These are phyloP conservation scores for Waitea zeae DNA, from an alignment of 1,284 basidiomycete genomes.

Conservation along the genomic window DNA sequence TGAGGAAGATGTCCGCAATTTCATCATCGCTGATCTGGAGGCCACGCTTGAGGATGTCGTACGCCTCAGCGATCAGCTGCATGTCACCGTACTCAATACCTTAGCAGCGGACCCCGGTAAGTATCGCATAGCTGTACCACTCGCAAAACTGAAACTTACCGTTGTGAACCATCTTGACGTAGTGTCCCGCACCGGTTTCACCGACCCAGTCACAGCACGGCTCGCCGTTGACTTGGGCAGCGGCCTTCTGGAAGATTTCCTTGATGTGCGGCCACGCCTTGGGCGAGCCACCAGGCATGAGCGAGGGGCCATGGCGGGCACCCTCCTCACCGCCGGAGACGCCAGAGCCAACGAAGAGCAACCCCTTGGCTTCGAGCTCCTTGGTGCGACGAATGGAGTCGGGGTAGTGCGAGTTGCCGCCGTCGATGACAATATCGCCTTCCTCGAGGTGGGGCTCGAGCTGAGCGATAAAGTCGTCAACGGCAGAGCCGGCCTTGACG, in stretches of 20 bases:
- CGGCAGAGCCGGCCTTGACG: constrained; percentile 77
- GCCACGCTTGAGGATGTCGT: constrained; percentile 96
- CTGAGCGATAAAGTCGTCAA: constrained; percentile 63
- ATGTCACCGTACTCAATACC: constrained; percentile 99
- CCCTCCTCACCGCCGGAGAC: constrained; percentile 99
- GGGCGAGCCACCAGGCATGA: constrained; percentile 96
- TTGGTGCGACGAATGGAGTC: constrained; percentile 91
- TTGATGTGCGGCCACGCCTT: constrained; percentile 96
- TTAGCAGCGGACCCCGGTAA: constrained; percentile 14
- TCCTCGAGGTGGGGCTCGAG: constrained; percentile 54
- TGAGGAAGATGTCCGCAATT: constrained; percentile 78
- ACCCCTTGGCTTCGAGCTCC: constrained; percentile 87
- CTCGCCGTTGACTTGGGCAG: constrained; percentile 90
- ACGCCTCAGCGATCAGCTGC: constrained; percentile 98
- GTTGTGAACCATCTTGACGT: constrained; percentile 99
- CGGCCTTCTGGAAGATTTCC: constrained; percentile 96
- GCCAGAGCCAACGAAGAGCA: constrained; percentile 96
- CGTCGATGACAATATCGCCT: constrained; percentile 95
- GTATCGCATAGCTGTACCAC: constrained; percentile 4
- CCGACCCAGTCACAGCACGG: constrained; percentile 99
- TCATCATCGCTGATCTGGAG: constrained; percentile 74
- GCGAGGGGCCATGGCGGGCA: constrained; percentile 91
- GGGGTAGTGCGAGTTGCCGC: constrained; percentile 98
- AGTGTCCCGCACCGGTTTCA: constrained; percentile 85
- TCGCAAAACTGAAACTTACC: constrained; percentile 28